Evolutionary conservation across 2,329 filamentous ascomycete genomes (phyloP).

Genomic region (Dactylellina leptospora): DNA sequence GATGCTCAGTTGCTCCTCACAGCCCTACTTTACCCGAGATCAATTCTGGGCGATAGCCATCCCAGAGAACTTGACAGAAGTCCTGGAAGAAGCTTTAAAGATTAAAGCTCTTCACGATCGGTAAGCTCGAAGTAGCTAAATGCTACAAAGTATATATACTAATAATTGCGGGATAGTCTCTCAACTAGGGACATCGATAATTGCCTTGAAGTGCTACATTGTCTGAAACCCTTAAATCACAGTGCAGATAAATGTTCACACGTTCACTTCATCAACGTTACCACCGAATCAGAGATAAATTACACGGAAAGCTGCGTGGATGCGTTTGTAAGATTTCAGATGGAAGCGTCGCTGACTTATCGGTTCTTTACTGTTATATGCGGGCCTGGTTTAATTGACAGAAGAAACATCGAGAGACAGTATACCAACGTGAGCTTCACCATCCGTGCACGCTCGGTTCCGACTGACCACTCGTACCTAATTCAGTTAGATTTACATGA

Average conservation of each 20-base stretch:
- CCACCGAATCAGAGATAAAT: slow-evolving; percentile 6
- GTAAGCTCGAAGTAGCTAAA: too few relatives aligned
- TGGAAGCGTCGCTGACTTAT: slow-evolving; percentile 9
- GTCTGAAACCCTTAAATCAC: not conserved
- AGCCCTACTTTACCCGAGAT: not conserved
- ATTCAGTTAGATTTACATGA: slow-evolving; percentile 23
- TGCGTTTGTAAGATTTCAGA: slow-evolving; percentile 26
- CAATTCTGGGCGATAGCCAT: slow-evolving; percentile 12
- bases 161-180: too few relatives aligned
- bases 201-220: slow-evolving; percentile 6
- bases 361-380: slow-evolving; percentile 26
- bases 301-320: slow-evolving; percentile 32
- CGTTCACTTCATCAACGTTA: not conserved
- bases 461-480: not conserved
- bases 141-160: too few relatives aligned
- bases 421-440: slow-evolving; percentile 14
- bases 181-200: not conserved
- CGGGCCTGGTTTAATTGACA: slow-evolving; percentile 16
- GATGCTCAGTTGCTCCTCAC: not conserved
- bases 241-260: not conserved
- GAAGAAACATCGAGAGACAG: slow-evolving; percentile 21
- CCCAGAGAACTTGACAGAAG: slow-evolving; percentile 8
- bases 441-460: not conserved
- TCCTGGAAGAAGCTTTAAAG: slow-evolving; percentile 11
- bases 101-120: slow-evolving; percentile 19